phyloP scores from a whole-genome alignment of 2,329 filamentous ascomycete species.

The Aureobasidium sp. region DNA sequence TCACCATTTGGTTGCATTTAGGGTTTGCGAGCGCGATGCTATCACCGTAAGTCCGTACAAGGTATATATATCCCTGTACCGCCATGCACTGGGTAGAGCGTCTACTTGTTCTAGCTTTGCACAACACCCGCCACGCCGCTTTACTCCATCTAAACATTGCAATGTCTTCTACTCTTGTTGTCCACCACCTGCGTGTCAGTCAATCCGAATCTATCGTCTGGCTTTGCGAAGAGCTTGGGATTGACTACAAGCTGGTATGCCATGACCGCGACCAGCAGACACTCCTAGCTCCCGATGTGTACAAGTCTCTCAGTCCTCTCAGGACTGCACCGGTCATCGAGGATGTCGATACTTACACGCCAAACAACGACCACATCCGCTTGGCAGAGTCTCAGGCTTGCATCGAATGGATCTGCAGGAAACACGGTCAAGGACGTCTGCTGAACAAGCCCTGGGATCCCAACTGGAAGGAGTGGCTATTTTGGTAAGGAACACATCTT shows the following conservation, averaged over 20 bases:
- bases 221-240: slow-evolving; percentile 47
- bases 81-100: background rate
- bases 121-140: background rate
- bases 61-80: slow-evolving; percentile 1
- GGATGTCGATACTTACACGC: slow-evolving; percentile 25
- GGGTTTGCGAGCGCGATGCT: background rate
- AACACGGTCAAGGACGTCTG: slow-evolving; percentile 36
- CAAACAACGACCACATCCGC: slow-evolving; percentile 24
- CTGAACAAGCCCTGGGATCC: slow-evolving; percentile 24
- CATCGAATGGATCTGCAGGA: slow-evolving; percentile 44
- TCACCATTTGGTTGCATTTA: background rate
- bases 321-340: slow-evolving; percentile 45
- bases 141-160: background rate
- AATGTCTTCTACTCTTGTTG: slow-evolving; percentile 22
- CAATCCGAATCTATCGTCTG: slow-evolving; percentile 49
- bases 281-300: slow-evolving; percentile 29
- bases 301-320: slow-evolving; percentile 36
- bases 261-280: slow-evolving; percentile 19
- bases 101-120: background rate
- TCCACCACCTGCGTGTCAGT: slow-evolving; percentile 47
- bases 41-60: slow-evolving; percentile 7
- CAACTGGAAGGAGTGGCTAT: slow-evolving; percentile 4
- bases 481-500: background rate
- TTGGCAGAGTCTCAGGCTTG: slow-evolving; percentile 44
- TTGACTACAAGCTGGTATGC: slow-evolving; percentile 33